Conservation (phyloP, 148 eudicot species). For the Persicaria maculosa region DNA sequence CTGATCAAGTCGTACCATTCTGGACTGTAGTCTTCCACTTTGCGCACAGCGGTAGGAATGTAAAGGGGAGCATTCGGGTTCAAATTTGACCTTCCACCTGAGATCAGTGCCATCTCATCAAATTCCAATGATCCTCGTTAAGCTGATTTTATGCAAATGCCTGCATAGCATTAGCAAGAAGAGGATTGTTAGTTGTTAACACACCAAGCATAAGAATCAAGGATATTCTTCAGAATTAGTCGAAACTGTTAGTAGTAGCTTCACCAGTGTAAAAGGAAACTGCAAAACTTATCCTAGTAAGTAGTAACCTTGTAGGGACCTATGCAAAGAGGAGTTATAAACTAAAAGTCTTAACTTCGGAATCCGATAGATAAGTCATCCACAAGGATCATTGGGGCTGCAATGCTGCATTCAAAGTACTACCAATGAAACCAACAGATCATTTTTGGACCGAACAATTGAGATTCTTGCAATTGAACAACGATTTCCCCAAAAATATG, state of each 20-base stretch:
- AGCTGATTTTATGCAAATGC: background rate
- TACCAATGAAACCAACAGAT: no score
- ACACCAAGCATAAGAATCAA: background rate
- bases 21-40: conserved; percentile 86
- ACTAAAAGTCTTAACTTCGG: no score
- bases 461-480: no score
- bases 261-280: background rate
- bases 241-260: background rate
- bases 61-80: conserved; percentile 91
- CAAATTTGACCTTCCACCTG: conserved; percentile 62
- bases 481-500: background rate
- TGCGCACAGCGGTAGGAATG: conserved; percentile 81
- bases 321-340: no score
- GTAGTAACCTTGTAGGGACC: no score
- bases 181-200: background rate
- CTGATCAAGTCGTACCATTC: conserved; percentile 89
- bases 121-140: background rate
- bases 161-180: background rate
- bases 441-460: no score
- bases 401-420: no score
- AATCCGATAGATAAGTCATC: no score
- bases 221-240: background rate
- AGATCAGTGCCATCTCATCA: conserved; percentile 56
- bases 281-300: no score
- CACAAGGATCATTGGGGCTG: no score